These are phyloP conservation scores for Plasmodium coatneyi DNA, from an alignment of 169 alveolate species.

Conservation along the genomic window DNA sequence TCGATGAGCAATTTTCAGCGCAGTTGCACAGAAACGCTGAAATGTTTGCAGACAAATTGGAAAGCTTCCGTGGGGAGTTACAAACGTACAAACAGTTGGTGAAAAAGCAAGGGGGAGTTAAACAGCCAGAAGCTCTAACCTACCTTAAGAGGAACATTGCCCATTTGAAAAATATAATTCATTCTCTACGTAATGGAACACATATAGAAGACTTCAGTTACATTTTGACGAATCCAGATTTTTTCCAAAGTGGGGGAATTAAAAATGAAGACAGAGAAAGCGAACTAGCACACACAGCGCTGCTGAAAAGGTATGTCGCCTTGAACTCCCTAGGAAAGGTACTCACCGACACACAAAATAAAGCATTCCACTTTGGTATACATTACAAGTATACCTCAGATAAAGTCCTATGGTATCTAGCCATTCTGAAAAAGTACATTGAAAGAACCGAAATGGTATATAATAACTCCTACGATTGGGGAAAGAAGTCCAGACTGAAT, in stretches of 20 bases:
- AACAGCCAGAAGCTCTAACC: background rate
- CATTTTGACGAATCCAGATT: constrained; percentile 12
- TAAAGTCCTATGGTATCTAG: constrained; percentile 2
- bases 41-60: background rate
- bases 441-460: constrained; percentile 10
- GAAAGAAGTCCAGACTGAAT: background rate
- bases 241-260: background rate
- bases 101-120: background rate
- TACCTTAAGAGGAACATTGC: constrained; percentile 29
- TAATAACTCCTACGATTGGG: constrained; percentile 13
- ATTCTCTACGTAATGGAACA: background rate
- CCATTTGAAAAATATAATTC: constrained; percentile 4
- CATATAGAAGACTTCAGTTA: constrained; percentile 13
- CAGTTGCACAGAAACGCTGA: background rate
- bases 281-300: background rate
- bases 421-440: background rate
- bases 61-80: background rate
- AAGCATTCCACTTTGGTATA: background rate
- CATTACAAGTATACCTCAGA: constrained; percentile 7
- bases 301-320: background rate
- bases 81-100: background rate
- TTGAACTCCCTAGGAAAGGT: background rate
- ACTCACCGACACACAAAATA: background rate
- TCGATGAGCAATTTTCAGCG: constrained; percentile 11
- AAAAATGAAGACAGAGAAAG: constrained; percentile 4